Conservation (phyloP, 2,329 filamentous ascomycete genomes). For the Stemphylium beticola region DNA sequence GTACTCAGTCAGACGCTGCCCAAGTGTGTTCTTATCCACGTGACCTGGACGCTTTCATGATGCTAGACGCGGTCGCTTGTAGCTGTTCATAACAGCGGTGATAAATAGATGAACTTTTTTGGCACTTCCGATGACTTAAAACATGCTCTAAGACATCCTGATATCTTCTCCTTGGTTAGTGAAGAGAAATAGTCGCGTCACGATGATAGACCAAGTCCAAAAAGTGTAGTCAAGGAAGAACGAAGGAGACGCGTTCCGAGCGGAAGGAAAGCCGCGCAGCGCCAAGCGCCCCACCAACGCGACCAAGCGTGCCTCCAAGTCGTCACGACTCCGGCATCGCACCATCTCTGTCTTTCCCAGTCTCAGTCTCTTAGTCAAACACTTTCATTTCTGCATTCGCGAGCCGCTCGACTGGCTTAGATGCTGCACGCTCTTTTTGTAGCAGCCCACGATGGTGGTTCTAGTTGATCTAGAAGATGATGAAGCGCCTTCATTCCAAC, state of each 20-base stretch:
- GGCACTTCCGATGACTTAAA: no score
- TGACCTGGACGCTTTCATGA: no score
- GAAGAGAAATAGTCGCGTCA: background rate
- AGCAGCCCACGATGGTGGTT: conserved; percentile 50
- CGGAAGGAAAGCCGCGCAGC: conserved; percentile 8
- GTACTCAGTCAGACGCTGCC: no score
- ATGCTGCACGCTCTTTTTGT: conserved; percentile 30
- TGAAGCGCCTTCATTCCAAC: conserved; percentile 33
- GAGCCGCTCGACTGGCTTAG: conserved; percentile 27
- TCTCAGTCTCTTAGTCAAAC: background rate
- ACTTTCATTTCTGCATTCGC: conserved; percentile 7
- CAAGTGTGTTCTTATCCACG: no score
- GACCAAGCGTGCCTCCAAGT: conserved; percentile 14
- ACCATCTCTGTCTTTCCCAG: no score
- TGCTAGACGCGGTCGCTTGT: no score
- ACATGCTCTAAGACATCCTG: no score
- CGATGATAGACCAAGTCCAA: background rate
- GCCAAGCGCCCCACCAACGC: conserved; percentile 24
- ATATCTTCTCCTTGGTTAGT: no score
- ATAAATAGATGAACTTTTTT: no score
- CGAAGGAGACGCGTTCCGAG: background rate
- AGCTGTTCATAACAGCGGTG: no score
- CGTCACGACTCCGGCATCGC: conserved; percentile 31
- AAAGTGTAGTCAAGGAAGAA: background rate
- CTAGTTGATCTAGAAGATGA: conserved; percentile 54